Evolutionary conservation across 805 yeast species (phyloP), one percentile per base, ranked within the genome.

Genomic region (Candida schatavii): DNA sequence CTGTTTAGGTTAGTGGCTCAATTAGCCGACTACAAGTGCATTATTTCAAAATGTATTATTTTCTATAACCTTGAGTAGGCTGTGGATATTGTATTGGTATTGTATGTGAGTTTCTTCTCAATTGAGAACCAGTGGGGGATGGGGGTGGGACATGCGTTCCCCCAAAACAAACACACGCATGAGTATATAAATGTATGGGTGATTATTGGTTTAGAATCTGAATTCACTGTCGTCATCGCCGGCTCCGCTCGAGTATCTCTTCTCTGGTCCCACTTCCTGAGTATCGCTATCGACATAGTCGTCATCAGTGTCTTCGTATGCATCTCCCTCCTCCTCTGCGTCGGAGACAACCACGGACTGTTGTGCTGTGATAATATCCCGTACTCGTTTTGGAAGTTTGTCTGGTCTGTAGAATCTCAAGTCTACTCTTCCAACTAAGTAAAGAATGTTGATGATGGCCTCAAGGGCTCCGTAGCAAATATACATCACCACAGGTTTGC

Each of bases 341-440:
- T 60, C 64, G 1, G 60, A 49, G 23, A 57, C 56, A 45, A 54
- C 49, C 54, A 56, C 45, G 21, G 64, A 54, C 44, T 62, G 69
- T 40, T 65, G 64, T 10, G 67, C 68, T 10, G 70, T 65, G 28
- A 61, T 52, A 34, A 65, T 61, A 15, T 45, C 45, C 39, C 67
- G 46, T 35, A 64, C 66, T 39, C 52, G 54, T 37, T 52, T 47
- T 7, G 65, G 69, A 44, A 75, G 58, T 41, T 57, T 62, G 54
- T 82, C 88, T 15, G 90, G 89, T 61, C 85, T 78, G 70, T 84
- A 84, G 64, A 84, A 84, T 57, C 90, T 72, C 55, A 84, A 67
- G 57, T 84, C 90, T 36, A 81, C 76, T 57, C 91, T 72, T 14
- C 79, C 77, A 32, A 79, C 51, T 37, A 84, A 56, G 56, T 78